phyloP scores from a whole-genome alignment of 805 yeast genomes.

The Wickerhamiella lipophila region DNA sequence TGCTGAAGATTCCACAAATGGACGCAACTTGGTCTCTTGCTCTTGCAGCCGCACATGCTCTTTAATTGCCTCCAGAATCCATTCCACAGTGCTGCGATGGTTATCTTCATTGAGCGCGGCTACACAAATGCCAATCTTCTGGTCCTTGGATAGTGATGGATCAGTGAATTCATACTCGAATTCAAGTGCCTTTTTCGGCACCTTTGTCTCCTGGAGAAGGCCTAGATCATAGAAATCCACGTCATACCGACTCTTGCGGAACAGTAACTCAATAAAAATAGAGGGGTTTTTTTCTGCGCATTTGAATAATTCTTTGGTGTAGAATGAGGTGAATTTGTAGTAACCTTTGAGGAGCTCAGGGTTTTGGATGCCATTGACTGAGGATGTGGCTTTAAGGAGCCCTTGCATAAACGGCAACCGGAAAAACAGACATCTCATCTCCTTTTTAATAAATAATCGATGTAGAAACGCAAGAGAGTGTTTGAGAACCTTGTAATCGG shows the following conservation, averaged over 20 bases:
- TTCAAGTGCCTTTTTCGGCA: constrained; percentile 10
- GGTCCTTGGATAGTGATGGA: constrained; percentile 29
- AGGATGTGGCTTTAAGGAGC: constrained; percentile 39
- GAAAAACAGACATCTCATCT: constrained; percentile 44
- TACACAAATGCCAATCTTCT: constrained; percentile 39
- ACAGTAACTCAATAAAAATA: constrained; percentile 51
- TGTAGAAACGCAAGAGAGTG: constrained; percentile 59
- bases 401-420: constrained; percentile 62
- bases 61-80: constrained; percentile 33
- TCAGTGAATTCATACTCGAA: constrained; percentile 25
- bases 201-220: constrained; percentile 27
- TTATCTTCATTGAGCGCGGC: constrained; percentile 38
- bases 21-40: constrained; percentile 13
- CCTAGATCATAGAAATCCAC: constrained; percentile 51
- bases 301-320: constrained; percentile 44
- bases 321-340: constrained; percentile 52
- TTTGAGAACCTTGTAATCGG: constrained; percentile 47
- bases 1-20: constrained; percentile 21
- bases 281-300: constrained; percentile 40
- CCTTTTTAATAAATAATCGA: constrained; percentile 50
- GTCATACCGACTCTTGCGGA: constrained; percentile 40
- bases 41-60: constrained; percentile 22
- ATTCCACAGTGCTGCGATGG: constrained; percentile 33
- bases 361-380: constrained; percentile 35
- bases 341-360: constrained; percentile 42